Conservation (phyloP, 305 asterid species). For the Petunia hybrid region DNA sequence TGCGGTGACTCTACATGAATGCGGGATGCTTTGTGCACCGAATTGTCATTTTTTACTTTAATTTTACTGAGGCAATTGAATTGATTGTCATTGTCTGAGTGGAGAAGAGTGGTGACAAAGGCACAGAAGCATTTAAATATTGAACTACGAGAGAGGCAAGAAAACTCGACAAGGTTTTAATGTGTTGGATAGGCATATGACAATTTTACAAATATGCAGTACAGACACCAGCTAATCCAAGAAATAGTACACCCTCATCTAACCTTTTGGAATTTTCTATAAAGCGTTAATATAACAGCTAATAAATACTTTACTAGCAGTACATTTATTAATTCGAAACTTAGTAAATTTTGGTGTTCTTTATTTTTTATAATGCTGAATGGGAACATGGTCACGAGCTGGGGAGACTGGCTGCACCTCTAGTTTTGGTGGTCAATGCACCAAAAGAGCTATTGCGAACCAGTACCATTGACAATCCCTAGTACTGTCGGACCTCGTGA, state of each 20-base stretch:
- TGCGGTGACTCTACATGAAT: no score
- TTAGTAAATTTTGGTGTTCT: constrained; percentile 6
- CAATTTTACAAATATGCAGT: constrained; percentile 22
- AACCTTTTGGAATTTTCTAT: background rate
- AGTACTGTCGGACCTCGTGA: background rate
- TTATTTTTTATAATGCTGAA: background rate
- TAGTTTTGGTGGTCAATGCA: background rate
- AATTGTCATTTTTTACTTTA: no score
- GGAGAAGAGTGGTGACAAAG: constrained; percentile 11
- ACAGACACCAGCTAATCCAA: constrained; percentile 20
- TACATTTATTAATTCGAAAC: background rate
- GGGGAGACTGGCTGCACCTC: background rate
- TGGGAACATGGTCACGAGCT: background rate
- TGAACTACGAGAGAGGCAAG: background rate
- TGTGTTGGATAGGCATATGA: constrained; percentile 26
- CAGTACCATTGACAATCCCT: background rate
- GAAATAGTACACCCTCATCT: background rate
- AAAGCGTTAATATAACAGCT: background rate
- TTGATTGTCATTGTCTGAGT: background rate
- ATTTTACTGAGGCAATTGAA: background rate
- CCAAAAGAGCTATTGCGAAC: background rate
- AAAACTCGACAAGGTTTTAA: constrained; percentile 22
- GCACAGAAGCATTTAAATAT: background rate
- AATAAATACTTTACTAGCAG: background rate
- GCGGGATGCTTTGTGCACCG: no score